A percentile compares a stretch with the other conserved stretches of the same genome.
Conservation (phyloP, 2,329 filamentous ascomycete genomes). For the Moelleriella libera region DNA sequence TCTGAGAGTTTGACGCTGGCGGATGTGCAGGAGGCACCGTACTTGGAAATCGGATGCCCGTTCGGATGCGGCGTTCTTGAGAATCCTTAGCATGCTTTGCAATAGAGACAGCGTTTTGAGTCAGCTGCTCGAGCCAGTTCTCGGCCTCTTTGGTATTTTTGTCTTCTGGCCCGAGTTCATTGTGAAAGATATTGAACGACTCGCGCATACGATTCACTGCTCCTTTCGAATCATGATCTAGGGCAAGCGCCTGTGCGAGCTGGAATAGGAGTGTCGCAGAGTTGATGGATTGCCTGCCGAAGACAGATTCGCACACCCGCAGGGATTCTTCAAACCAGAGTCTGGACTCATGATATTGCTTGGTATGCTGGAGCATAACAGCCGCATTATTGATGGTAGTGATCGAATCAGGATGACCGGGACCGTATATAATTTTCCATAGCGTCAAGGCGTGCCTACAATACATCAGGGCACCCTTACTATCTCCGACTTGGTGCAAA, state of each 20-base stretch:
- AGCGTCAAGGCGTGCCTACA: constrained; percentile 85
- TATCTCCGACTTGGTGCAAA: constrained; percentile 84
- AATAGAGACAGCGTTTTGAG: constrained; percentile 85
- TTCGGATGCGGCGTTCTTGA: constrained; percentile 58
- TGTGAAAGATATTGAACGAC: constrained; percentile 89
- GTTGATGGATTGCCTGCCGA: constrained; percentile 81
- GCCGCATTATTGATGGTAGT: constrained; percentile 98
- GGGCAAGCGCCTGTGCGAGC: constrained; percentile 82
- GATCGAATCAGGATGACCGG: constrained; percentile 90
- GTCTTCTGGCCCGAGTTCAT: constrained; percentile 74
- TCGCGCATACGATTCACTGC: constrained; percentile 91
- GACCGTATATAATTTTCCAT: constrained; percentile 94
- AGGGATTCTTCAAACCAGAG: constrained; percentile 95
- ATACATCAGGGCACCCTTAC: constrained; percentile 72
- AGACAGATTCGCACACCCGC: constrained; percentile 75
- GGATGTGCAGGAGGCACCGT: constrained; percentile 12
- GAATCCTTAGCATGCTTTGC: constrained; percentile 87
- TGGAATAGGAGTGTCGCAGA: constrained; percentile 94
- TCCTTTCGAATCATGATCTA: constrained; percentile 89
- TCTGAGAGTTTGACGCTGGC: constrained; percentile 18
- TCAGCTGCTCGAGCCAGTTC: constrained; percentile 90
- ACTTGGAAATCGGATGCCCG: constrained; percentile 51
- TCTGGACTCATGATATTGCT: constrained; percentile 87
- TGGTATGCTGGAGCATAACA: constrained; percentile 93
- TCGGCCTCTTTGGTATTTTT: constrained; percentile 98